Evolutionary conservation across 768 basidiomycete genomes (phyloP), one percentile per base, ranked within the genome.

Genomic region (Inosperma sp.): DNA sequence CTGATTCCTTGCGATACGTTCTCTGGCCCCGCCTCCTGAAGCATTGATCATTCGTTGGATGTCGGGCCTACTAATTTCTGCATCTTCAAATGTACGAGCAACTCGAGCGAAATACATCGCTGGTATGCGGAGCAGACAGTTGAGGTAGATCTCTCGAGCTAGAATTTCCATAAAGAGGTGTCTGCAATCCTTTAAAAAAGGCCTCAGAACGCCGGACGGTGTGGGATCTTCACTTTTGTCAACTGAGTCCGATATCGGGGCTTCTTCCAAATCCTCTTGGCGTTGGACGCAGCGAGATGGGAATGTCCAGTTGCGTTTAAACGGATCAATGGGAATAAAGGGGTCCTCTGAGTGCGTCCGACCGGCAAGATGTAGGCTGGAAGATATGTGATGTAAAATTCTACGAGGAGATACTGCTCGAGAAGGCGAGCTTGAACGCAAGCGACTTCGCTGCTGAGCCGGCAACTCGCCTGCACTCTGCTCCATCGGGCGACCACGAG

Each of bases 21-120:
- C 26, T 25, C 30, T 13, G 39, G 39, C 63, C 19, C n/a, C 21
- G 3, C 19, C 39, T 31, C 73, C 72, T 1, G 65, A 54, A 0
- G 57, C 68, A 31, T 72, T 66, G 29, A 73, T 68, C 77, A 83
- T 81, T 31, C 76, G 61, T 44, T 79, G 68, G 16, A 91, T 78
- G 59, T 91, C 88, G 7, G 82, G 85, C 53, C 75, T 75, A 60
- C 86, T 86, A 44, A 91, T 77, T 48, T 90, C 83, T 2, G 88
- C 87, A 50, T 88, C 86, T 57, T 84, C 78, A 55, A 88, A 89
- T 22, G 90, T 78, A 41, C 80, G 76, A 3, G 85, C 79, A 19
- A 91, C 88, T 3, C 88, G 82, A 3, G 83, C 78, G 65, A 89
- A 91, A 60, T 91, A 91, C 59, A 89, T 71, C 0, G 84, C 78